A percentile compares a stretch with the other conserved stretches of the same genome.
Conservation (phyloP, 495 filamentous ascomycete genomes). For the Neurospora discreta region DNA sequence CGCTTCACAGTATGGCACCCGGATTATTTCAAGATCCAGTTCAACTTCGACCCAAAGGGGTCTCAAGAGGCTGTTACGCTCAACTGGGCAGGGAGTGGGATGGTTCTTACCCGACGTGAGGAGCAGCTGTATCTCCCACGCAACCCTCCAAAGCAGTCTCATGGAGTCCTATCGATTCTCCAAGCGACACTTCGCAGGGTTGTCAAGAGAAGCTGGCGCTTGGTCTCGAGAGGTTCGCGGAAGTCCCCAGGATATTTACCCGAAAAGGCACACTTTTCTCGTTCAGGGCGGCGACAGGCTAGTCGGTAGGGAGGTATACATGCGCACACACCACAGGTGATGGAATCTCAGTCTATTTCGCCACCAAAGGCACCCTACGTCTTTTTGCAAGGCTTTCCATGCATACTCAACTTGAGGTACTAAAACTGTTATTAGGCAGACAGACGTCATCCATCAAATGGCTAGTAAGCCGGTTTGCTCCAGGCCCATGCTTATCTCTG, state of each 20-base stretch:
- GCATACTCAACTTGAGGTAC: not conserved
- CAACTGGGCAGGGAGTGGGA: not conserved
- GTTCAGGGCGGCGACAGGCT: not conserved
- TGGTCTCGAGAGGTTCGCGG: not conserved
- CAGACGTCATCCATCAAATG: not conserved
- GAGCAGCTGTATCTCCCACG: not conserved
- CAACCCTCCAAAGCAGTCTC: not conserved
- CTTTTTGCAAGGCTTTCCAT: not conserved
- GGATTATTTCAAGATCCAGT: not conserved
- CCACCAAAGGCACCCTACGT: not conserved
- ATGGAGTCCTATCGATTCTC: not conserved
- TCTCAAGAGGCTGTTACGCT: not conserved
- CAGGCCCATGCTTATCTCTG: not conserved
- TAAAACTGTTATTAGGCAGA: not conserved
- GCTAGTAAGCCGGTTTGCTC: not conserved
- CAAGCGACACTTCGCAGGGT: not conserved
- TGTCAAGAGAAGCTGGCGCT: not conserved
- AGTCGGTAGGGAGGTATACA: not conserved
- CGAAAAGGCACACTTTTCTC: not conserved
- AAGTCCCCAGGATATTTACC: not conserved
- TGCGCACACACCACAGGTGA: not conserved
- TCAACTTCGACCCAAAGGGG: not conserved
- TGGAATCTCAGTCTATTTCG: not conserved
- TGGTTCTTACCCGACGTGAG: not conserved
- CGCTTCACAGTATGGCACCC: not conserved